Percentiles rank a stretch among this genome's conserved stretches.
phyloP scores from a whole-genome alignment of 1,284 basidiomycete genomes.

The Cutaneotrichosporon sp. region DNA sequence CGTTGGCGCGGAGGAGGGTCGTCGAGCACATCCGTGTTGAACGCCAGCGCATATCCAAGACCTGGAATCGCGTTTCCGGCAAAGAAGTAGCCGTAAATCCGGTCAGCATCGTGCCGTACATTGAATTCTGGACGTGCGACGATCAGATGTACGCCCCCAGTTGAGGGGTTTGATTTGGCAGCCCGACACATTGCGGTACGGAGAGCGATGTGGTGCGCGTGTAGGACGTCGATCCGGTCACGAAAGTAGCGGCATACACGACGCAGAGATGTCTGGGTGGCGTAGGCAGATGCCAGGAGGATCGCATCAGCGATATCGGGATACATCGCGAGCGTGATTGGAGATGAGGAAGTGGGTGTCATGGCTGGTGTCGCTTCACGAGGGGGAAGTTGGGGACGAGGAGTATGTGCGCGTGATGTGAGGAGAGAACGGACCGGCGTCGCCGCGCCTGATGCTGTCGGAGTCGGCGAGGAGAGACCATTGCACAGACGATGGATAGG shows the following conservation, averaged over 20 bases:
- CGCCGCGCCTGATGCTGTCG: too few relatives aligned
- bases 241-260: neutral
- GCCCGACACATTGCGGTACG: conserved; percentile 1
- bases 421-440: too few relatives aligned
- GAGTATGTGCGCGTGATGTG: too few relatives aligned
- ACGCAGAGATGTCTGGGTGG: neutral
- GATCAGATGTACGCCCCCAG: neutral
- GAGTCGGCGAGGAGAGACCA: too few relatives aligned
- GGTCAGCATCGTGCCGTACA: neutral
- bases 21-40: neutral
- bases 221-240: neutral
- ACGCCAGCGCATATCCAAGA: neutral
- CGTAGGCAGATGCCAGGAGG: neutral
- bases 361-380: too few relatives aligned
- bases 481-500: too few relatives aligned
- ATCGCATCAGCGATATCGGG: neutral
- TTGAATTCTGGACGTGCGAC: neutral
- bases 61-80: neutral
- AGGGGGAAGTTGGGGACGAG: too few relatives aligned
- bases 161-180: neutral
- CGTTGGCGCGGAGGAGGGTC: neutral
- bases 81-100: neutral
- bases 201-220: neutral
- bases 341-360: neutral
- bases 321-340: conserved; percentile 2